Conservation (phyloP, 2,329 filamentous ascomycete genomes). For the Aspergillus viridinutans region DNA sequence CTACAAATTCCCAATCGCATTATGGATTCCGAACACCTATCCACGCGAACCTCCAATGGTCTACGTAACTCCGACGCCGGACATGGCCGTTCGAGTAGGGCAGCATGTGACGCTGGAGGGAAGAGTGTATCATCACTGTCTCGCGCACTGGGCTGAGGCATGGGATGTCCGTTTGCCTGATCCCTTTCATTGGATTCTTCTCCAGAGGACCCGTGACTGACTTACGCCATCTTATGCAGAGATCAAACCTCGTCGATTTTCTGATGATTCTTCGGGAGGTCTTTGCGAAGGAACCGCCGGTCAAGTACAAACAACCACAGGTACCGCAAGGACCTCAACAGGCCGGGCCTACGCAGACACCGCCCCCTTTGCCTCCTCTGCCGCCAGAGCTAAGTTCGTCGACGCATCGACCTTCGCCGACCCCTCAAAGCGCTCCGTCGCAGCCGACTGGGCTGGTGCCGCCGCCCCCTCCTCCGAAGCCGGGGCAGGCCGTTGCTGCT, state of each 20-base stretch:
- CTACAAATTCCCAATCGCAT: conserved; percentile 84
- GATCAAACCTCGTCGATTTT: conserved; percentile 79
- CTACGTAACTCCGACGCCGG: conserved; percentile 83
- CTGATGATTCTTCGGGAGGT: conserved; percentile 76
- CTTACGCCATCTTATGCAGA: conserved; percentile 44
- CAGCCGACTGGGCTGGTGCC: conserved; percentile 19
- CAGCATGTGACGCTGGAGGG: conserved; percentile 95
- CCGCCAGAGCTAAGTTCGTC: conserved; percentile 58
- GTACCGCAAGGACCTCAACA: conserved; percentile 32
- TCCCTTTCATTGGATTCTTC: neutral
- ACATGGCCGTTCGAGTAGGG: conserved; percentile 84
- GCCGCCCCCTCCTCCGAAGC: conserved; percentile 38
- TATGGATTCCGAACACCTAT: conserved; percentile 93
- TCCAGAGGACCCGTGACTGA: neutral
- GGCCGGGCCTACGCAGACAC: conserved; percentile 36
- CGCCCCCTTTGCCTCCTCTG: conserved; percentile 67
- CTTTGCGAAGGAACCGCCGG: conserved; percentile 91
- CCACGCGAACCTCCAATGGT: conserved; percentile 79
- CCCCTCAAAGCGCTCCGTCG: conserved; percentile 6
- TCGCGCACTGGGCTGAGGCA: conserved; percentile 82
- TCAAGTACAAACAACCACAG: conserved; percentile 63
- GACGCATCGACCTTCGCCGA: conserved; percentile 31
- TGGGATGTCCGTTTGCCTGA: conserved; percentile 70
- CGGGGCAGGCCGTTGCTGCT: conserved; percentile 19
- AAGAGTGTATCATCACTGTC: conserved; percentile 90